Percentiles rank a stretch among this genome's conserved stretches.
phyloP scores from a whole-genome alignment of 768 basidiomycete genomes.

The Botryobasidium botryosum region DNA sequence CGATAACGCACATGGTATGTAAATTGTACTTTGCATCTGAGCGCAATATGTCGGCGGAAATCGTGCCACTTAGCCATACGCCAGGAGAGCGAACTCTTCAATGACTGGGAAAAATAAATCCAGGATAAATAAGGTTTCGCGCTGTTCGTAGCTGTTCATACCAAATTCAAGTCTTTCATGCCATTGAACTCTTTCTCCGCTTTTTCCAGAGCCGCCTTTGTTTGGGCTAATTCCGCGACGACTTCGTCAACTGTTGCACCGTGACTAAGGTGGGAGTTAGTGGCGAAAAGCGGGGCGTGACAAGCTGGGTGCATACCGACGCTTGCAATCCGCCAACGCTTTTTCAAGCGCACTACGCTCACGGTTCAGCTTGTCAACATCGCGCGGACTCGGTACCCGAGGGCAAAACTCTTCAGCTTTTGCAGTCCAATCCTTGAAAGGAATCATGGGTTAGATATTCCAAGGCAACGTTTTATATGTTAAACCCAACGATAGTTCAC shows the following conservation, averaged over 20 bases:
- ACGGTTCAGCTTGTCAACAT: slow-evolving; percentile 41
- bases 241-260: slow-evolving; percentile 68
- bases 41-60: slow-evolving; percentile 76
- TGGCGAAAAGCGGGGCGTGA: slow-evolving; percentile 2
- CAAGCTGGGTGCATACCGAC: slow-evolving; percentile 26
- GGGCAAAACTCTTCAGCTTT: slow-evolving; percentile 49
- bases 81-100: slow-evolving; percentile 43
- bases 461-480: slow-evolving; percentile 1
- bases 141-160: slow-evolving; percentile 16
- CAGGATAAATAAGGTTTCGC: background rate
- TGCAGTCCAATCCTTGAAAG: slow-evolving; percentile 39
- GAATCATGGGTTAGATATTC: background rate
- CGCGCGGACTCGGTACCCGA: slow-evolving; percentile 38
- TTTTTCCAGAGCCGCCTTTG: slow-evolving; percentile 38
- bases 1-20: slow-evolving; percentile 1
- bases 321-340: slow-evolving; percentile 51
- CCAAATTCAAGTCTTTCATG: slow-evolving; percentile 49
- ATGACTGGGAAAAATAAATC: slow-evolving; percentile 28
- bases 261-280: slow-evolving; percentile 29
- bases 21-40: slow-evolving; percentile 43
- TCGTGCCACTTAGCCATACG: slow-evolving; percentile 69
- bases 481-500: slow-evolving; percentile 22
- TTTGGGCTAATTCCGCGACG: slow-evolving; percentile 48
- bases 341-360: slow-evolving; percentile 41
- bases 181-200: slow-evolving; percentile 47